Evolutionary conservation across 2,329 filamentous ascomycete genomes (phyloP).

Genomic region (Aschersonia sp.): DNA sequence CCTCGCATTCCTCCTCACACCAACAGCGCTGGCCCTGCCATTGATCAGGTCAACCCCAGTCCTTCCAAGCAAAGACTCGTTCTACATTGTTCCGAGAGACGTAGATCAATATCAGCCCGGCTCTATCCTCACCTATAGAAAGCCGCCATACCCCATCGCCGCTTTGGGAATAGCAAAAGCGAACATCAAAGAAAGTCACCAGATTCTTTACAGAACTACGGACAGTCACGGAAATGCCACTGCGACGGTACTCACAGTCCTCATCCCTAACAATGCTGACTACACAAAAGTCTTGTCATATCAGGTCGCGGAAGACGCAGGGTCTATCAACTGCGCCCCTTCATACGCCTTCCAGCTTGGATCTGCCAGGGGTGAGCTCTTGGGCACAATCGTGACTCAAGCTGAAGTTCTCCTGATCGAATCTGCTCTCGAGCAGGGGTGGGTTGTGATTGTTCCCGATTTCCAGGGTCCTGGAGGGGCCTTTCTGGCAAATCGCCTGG

Average conservation of each 20-base stretch:
- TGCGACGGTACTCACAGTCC: conserved; percentile 21
- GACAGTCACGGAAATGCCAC: conserved; percentile 19
- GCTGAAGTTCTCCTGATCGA: conserved; percentile 10
- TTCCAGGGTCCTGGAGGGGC: conserved; percentile 27
- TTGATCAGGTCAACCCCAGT: neutral
- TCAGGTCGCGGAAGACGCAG: conserved; percentile 24
- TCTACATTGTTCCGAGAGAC: conserved; percentile 4
- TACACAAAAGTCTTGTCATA: conserved; percentile 21
- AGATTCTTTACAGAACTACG: conserved; percentile 25
- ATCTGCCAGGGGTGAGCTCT: conserved; percentile 6
- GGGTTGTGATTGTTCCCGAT: conserved; percentile 33
- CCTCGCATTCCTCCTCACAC: neutral
- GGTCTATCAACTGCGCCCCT: conserved; percentile 18
- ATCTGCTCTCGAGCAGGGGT: conserved; percentile 22
- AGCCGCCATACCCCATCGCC: conserved; percentile 8
- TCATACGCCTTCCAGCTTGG: conserved; percentile 11
- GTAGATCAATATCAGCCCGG: conserved; percentile 7
- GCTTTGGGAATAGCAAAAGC: conserved; percentile 4
- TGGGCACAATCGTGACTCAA: conserved; percentile 17
- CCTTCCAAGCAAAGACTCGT: neutral
- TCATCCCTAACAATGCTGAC: conserved; percentile 18
- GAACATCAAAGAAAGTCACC: conserved; percentile 9
- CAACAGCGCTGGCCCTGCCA: neutral
- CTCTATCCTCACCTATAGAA: conserved; percentile 9
- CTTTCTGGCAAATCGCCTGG: conserved; percentile 24